Base-by-base conservation (phyloP, 1,284 basidiomycete genomes). In the Pseudozyma pruni region DNA sequence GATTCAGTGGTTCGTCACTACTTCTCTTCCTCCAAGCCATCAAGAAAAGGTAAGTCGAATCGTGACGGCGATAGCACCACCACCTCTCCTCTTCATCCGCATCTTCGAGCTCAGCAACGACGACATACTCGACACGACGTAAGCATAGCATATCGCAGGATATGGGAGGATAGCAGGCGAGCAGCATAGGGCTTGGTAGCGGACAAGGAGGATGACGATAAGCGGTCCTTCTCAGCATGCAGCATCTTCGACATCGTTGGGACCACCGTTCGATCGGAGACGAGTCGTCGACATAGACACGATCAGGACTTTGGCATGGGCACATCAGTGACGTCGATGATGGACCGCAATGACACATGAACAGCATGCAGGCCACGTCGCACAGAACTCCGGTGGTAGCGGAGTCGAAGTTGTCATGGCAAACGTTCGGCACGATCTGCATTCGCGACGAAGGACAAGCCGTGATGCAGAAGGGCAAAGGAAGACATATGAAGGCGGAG, bases 11-110 rank as follows among this genome's bases (percentile, higher is more conserved):
- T 27, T 44, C 51, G 50, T 59, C 58, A 51, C 50, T 69, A 49
- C 48, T 41, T 50, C 51, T 43, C 53, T 53, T 48, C 48, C 59
- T 58, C 62, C 51, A 71, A 56, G 68, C 68, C 68, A 71, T 71
- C 68, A 71, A 66, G 62, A 66, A 66, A 57, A 66, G 62, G 68
- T 71, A 66, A 71, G 68, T 71, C 49, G 10, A 29, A 58, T 50
- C 19, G 11, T 22, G 14, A 44, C 22, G 42, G 41, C 44, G 49
- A 58, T 35, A 42, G 40, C 52, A 31, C 25, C 51, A 45, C 43
- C 40, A 33, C 41, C 14, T 25, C 40, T 34, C 31, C 22, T 51
- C 41, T 38, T n/a, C 49, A 55, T 48, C 42, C 27, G 27, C 32
- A 14, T 17, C 45, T 10, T 20, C 43, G 40, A 6, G 27, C 14